Conservation (phyloP, 2,329 filamentous ascomycete genomes). For the Trichophyton simii region DNA sequence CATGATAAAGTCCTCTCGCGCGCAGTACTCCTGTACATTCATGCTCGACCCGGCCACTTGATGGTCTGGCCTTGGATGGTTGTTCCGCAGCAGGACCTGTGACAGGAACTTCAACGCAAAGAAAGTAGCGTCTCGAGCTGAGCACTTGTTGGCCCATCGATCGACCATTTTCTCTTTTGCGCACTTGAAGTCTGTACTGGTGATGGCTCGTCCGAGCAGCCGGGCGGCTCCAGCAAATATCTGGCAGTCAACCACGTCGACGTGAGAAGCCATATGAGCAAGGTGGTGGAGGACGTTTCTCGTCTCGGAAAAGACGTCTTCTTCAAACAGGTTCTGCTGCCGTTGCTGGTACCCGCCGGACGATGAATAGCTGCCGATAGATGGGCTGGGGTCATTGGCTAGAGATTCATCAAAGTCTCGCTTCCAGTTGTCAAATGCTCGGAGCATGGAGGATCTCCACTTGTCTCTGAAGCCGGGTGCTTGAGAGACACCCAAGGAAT, state of each 20-base stretch:
- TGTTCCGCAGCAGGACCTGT: slow-evolving; percentile 60
- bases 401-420: slow-evolving; percentile 77
- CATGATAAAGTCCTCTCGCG: slow-evolving; percentile 75
- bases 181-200: slow-evolving; percentile 63
- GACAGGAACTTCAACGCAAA: slow-evolving; percentile 82
- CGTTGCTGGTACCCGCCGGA: slow-evolving; percentile 15
- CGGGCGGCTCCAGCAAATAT: slow-evolving; percentile 83
- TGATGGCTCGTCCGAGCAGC: slow-evolving; percentile 74
- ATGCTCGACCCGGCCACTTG: slow-evolving; percentile 19
- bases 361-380: slow-evolving; percentile 9
- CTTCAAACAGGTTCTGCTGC: slow-evolving; percentile 29
- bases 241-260: slow-evolving; percentile 93
- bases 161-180: slow-evolving; percentile 77
- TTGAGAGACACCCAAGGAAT: slow-evolving; percentile 66
- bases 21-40: slow-evolving; percentile 51
- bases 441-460: slow-evolving; percentile 74
- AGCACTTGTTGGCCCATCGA: slow-evolving; percentile 75
- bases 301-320: slow-evolving; percentile 71
- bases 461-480: slow-evolving; percentile 78
- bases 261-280: slow-evolving; percentile 95
- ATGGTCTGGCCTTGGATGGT: not conserved
- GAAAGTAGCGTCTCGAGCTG: slow-evolving; percentile 80
- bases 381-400: slow-evolving; percentile 38
- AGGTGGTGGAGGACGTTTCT: slow-evolving; percentile 82
- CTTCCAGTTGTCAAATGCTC: slow-evolving; percentile 90